Evolutionary conservation across 202 grass and related monocot species (phyloP), one percentile per base, ranked within the genome.

Genomic region (Schoenoplectus triqueter): DNA sequence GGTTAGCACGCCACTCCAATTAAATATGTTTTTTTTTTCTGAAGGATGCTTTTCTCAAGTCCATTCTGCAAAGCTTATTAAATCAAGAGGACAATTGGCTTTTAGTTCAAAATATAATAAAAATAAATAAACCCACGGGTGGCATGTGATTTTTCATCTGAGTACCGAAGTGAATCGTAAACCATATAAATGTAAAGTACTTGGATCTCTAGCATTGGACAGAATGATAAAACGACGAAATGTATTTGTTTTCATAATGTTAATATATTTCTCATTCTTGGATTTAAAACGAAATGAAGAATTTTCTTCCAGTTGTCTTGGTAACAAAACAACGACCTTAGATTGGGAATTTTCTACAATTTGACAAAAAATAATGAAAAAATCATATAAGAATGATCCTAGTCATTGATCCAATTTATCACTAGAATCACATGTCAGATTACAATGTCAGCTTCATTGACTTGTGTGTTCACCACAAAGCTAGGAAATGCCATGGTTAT

Each of bases 401-500:
- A 42, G 6, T 21, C 11, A 60, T 57, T 17, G 21, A 40, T 57
- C 22, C 49, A 15, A 18, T 40, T 60, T 41, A 57, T 59, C 22
- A 40, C 31, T 76, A 40, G 22, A 77, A 51, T 5, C 13, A 31
- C 31, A 31, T 59, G 20, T 59, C 52, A 59, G 74, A 60, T 42
- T 40, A 73, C 11, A 60, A 91, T 85, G 77, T 94, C 88, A 19
- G 81, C 80, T n/a, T 92, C 91, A 84, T 65, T 82, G 7, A 69
- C 66, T 88, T 71, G 71, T 70, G 88, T 85, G 80, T 80, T 88
- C 13, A 92, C 59, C 73, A 92, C 87, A 78, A 94, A 97, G 85
- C 88, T 87, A 11, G 90, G 92, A 74, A 92, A 94, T 51, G 80
- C 70, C 87, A 87, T 86, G 20, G 89, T 94, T 88, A 97, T 88